A percentile compares a stretch with the other conserved stretches of the same genome.
Conservation (phyloP, 1,284 basidiomycete genomes). For the Cryptococcus deneoformans region DNA sequence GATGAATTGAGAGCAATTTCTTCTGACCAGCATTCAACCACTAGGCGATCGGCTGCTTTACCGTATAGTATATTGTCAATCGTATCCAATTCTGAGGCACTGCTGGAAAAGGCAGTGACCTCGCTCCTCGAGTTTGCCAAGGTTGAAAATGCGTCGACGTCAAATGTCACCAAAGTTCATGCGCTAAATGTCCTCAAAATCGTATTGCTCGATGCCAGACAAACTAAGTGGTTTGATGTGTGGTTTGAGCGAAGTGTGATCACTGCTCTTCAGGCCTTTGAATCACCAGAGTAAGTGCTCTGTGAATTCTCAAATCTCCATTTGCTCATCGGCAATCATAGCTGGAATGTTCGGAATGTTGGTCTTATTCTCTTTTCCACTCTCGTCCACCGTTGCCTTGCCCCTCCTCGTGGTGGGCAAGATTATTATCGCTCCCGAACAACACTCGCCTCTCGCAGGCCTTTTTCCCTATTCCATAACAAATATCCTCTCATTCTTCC, state of each 20-base stretch:
- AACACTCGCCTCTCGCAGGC: conserved; percentile 32
- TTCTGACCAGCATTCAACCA: conserved; percentile 39
- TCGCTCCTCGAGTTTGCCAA: conserved; percentile 31
- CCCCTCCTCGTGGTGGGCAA: conserved; percentile 23
- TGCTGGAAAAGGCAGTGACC: conserved; percentile 32
- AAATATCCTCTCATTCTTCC: conserved; percentile 40
- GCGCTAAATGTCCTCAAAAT: conserved; percentile 48
- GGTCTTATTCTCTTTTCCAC: conserved; percentile 47
- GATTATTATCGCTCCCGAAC: conserved; percentile 27
- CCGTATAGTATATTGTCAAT: conserved; percentile 45
- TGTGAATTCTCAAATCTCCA: not conserved
- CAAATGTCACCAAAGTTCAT: conserved; percentile 45
- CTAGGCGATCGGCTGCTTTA: conserved; percentile 46
- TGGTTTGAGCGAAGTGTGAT: conserved; percentile 44
- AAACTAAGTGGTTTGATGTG: conserved; percentile 29
- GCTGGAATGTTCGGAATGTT: conserved; percentile 50
- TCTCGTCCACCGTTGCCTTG: conserved; percentile 38
- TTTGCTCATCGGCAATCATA: conserved; percentile 12
- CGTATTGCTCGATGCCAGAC: conserved; percentile 45
- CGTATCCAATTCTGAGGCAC: conserved; percentile 27
- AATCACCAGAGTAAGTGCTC: conserved; percentile 38
- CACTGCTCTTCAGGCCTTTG: conserved; percentile 41
- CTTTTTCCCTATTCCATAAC: conserved; percentile 33
- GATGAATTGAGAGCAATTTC: conserved; percentile 38
- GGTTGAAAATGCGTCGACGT: conserved; percentile 23